A percentile compares a stretch with the other conserved stretches of the same genome.
phyloP scores from a whole-genome alignment of 2,329 filamentous ascomycete genomes.

The Akanthomyces muscarius region DNA sequence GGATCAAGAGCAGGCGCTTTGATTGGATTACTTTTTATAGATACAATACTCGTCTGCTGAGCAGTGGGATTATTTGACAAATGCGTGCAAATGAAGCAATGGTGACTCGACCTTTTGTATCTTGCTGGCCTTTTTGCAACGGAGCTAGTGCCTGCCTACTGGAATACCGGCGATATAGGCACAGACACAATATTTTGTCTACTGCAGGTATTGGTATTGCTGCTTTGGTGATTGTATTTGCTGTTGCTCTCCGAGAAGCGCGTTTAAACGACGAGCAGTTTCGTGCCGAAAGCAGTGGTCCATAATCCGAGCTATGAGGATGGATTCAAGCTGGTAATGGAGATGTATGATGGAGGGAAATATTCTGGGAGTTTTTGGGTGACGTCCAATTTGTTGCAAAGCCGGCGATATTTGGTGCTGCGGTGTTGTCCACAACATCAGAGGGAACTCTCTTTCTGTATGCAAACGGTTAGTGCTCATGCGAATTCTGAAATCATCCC shows the following conservation, averaged over 20 bases:
- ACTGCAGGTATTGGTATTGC: slow-evolving; percentile 41
- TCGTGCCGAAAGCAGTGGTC: neutral
- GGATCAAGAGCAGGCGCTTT: neutral
- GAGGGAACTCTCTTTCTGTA: no score
- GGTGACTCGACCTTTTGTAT: neutral
- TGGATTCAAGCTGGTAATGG: neutral
- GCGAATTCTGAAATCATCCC: neutral
- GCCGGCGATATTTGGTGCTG: neutral
- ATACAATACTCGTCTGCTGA: neutral
- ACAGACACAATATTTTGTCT: slow-evolving; percentile 42
- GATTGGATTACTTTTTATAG: neutral
- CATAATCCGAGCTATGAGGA: neutral
- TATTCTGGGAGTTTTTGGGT: no score
- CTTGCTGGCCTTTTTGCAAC: no score
- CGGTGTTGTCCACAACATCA: neutral
- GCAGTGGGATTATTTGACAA: neutral
- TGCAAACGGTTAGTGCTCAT: no score
- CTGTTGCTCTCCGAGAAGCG: slow-evolving; percentile 40
- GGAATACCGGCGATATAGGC: slow-evolving; percentile 31
- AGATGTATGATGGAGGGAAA: no score
- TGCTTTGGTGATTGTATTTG: slow-evolving; percentile 43
- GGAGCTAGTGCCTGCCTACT: no score
- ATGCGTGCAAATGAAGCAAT: neutral
- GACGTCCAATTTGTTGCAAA: neutral
- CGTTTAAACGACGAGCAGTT: slow-evolving; percentile 40